phyloP scores from a whole-genome alignment of 805 yeast genomes.

The Cyberlindnera misumaiensis region DNA sequence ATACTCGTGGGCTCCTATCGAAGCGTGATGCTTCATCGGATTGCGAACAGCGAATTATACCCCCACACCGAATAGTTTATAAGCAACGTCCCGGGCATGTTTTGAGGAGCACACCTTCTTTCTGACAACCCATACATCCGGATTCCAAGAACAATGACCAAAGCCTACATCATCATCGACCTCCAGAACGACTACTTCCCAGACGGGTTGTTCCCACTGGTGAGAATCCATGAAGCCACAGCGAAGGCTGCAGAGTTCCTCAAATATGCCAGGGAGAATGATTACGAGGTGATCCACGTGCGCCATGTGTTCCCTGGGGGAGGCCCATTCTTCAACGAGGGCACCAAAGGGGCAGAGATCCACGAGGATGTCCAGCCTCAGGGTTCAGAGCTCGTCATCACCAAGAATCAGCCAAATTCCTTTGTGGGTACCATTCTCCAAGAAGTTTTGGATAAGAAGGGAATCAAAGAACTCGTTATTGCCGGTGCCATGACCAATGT shows the following conservation, averaged over 20 bases:
- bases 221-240: constrained; percentile 8
- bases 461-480: constrained; percentile 7
- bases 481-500: constrained; percentile 18
- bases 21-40: too few relatives aligned
- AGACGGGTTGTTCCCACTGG: constrained; percentile 10
- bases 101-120: too few relatives aligned
- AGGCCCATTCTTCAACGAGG: constrained; percentile 9
- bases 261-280: constrained; percentile 7
- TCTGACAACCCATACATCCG: too few relatives aligned
- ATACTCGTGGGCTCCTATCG: too few relatives aligned
- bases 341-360: constrained; percentile 10
- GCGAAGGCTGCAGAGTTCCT: constrained; percentile 9
- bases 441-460: constrained; percentile 5
- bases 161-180: constrained; percentile 12
- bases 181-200: constrained; percentile 18
- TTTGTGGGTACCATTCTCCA: constrained; percentile 11
- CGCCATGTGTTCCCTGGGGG: constrained; percentile 8
- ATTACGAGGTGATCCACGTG: constrained; percentile 10
- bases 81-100: too few relatives aligned
- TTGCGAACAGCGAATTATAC: too few relatives aligned
- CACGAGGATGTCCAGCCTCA: constrained; percentile 7
- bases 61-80: too few relatives aligned
- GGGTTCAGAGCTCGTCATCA: constrained; percentile 7
- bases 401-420: constrained; percentile 13
- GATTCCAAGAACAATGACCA: not conserved